phyloP scores from a whole-genome alignment of 306 rosid species.

The Trifolium dubium region DNA sequence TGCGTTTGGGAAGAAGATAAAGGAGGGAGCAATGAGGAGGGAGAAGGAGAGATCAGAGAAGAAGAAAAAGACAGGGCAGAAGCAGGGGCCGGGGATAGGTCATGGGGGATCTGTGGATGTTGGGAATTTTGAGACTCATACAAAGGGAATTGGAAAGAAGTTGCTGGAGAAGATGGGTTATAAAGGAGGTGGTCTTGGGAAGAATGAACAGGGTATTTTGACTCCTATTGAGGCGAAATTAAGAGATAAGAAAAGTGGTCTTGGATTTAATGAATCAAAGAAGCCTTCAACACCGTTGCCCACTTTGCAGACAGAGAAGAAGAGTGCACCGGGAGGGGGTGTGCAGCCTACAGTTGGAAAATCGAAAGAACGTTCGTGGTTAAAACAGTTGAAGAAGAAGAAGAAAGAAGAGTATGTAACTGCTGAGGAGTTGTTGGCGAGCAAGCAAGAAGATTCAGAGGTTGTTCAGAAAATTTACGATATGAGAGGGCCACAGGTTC shows the following conservation, averaged over 20 bases:
- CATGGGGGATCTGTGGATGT: conserved; percentile 43
- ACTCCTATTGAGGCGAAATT: conserved; percentile 76
- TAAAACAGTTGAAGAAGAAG: conserved; percentile 55
- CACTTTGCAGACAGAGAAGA: conserved; percentile 52
- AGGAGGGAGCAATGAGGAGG: conserved; percentile 85
- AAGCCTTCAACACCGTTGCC: conserved; percentile 48
- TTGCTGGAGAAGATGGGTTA: conserved; percentile 91
- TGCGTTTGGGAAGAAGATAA: conserved; percentile 79
- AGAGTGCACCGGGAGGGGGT: conserved; percentile 37
- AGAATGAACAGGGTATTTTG: conserved; percentile 82
- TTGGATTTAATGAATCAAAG: conserved; percentile 80
- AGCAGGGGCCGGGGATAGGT: conserved; percentile 31
- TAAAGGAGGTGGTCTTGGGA: conserved; percentile 96
- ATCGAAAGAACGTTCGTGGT: conserved; percentile 64
- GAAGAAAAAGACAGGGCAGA: conserved; percentile 50
- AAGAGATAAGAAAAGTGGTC: conserved; percentile 82
- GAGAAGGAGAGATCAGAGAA: conserved; percentile 61
- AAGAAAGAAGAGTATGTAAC: conserved; percentile 61
- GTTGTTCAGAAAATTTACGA: conserved; percentile 73
- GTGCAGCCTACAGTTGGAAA: conserved; percentile 46
- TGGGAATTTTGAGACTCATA: conserved; percentile 80
- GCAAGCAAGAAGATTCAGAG: conserved; percentile 72
- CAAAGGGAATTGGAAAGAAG: conserved; percentile 85
- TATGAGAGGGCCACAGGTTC: conserved; percentile 61
- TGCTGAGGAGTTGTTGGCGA: conserved; percentile 76